Evolutionary conservation across 352 stramenopile genomes (phyloP), one percentile per base, ranked within the genome.

Genomic region (Phytophthora meadii): DNA sequence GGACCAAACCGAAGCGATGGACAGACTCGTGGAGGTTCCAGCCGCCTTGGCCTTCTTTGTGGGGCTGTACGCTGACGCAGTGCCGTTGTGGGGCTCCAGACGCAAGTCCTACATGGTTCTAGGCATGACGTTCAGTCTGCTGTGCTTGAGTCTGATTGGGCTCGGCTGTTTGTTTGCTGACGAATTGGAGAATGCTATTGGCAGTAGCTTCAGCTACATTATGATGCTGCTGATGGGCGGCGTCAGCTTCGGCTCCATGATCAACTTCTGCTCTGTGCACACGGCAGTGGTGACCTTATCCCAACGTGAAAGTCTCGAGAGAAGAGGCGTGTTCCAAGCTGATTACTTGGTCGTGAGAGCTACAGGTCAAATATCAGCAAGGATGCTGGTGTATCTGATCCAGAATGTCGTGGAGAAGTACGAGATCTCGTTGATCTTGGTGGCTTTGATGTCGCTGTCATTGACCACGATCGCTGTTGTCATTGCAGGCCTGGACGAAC

Each of bases 61-160:
- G 39, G 92, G 88, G 27, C 79, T 96, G 25, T 64, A 96, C 22
- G 82, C 75, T 15, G 90, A 97, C 67, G 90, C 75, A 27, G 81
- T 89, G 51, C 90, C 90, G 4, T 78, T 97, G 48, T 79, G 70
- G 48, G 83, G 87, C 27, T 82, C 79, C n/a, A 81, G 83, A 19
- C 75, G 88, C 49, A 95, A 94, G 74, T 75, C 86, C 8, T 97
- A 97, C 73, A 93, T 96, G 76, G 64, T 89, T 7, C 39, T 92
- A 14, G 90, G 90, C 1, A 65, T 85, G 57, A n/a, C 61, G 3
- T 55, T 83, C 6, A 83, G 74, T 53, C 60, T 78, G 11, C 17
- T 70, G 48, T 71, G 64, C 25, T 39, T 77, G 28, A 22, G 44
- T 17, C 5, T 63, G 0, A 57, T 77, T 15, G 65, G 69, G 2